These are phyloP conservation scores for Diospyros lotus DNA, from an alignment of 148 eudicot genomes.

Conservation along the genomic window DNA sequence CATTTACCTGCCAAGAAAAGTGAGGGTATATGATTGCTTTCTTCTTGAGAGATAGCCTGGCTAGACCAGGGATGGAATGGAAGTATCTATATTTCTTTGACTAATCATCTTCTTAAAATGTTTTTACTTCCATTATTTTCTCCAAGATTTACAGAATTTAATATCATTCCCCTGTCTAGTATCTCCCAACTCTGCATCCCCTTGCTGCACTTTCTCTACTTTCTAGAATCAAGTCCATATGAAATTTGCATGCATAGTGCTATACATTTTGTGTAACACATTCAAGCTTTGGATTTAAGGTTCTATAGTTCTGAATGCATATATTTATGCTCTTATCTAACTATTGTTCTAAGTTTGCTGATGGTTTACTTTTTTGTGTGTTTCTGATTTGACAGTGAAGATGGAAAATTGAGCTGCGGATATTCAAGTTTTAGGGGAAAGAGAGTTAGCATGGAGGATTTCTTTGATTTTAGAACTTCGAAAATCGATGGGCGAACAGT, in stretches of 20 bases:
- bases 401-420: conserved; percentile 84
- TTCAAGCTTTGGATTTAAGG: background rate
- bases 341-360: background rate
- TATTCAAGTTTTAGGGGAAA: conserved; percentile 93
- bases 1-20: background rate
- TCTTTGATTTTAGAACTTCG: conserved; percentile 78
- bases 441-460: conserved; percentile 98
- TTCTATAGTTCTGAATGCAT: background rate
- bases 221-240: background rate
- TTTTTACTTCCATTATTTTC: conserved; percentile 4
- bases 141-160: background rate
- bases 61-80: background rate
- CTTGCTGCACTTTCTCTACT: background rate
- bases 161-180: background rate
- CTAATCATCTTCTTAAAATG: background rate
- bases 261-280: background rate
- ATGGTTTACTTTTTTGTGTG: conserved; percentile 21
- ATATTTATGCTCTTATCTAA: background rate
- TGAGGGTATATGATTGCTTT: background rate
- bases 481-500: conserved; percentile 63
- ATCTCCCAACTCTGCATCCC: background rate
- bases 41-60: background rate
- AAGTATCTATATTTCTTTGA: background rate
- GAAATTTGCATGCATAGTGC: background rate
- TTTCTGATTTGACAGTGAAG: conserved; percentile 61